Conservation (phyloP, 1,139 yeast species). For the Suhomyces guaymorum region DNA sequence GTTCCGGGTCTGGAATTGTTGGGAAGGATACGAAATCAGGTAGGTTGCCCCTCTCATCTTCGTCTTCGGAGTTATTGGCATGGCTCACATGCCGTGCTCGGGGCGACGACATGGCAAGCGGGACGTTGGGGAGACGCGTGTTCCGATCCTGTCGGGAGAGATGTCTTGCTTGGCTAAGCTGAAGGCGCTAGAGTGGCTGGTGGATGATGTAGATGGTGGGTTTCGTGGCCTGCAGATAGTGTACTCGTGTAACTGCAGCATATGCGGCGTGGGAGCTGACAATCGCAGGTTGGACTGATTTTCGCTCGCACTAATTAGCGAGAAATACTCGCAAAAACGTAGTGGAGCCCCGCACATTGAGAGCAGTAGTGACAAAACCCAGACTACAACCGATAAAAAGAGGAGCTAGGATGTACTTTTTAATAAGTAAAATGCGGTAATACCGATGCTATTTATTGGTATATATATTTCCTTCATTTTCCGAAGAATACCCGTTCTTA, state of each 20-base stretch:
- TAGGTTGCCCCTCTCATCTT: constrained; percentile 10
- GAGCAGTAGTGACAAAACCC: no score
- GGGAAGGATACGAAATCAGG: constrained; percentile 48
- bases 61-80: constrained; percentile 21
- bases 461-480: no score
- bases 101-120: constrained; percentile 6
- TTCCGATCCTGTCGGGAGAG: no score
- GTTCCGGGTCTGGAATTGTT: constrained; percentile 47
- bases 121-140: no score
- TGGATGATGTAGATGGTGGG: constrained; percentile 1
- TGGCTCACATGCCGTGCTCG: constrained; percentile 5
- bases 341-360: no score
- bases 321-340: no score
- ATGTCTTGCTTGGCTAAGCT: not conserved
- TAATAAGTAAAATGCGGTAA: no score
- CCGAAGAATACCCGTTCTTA: no score
- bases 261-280: not conserved
- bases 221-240: constrained; percentile 3
- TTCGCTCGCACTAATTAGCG: no score
- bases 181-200: constrained; percentile 1
- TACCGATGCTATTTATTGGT: no score
- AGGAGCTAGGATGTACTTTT: no score
- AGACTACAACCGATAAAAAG: no score
- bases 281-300: not conserved
- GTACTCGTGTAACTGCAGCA: constrained; percentile 2